A percentile compares a stretch with the other conserved stretches of the same genome.
Evolutionary conservation across 169 alveolate genomes (phyloP).

Genomic region (Toxoplasma gondii): DNA sequence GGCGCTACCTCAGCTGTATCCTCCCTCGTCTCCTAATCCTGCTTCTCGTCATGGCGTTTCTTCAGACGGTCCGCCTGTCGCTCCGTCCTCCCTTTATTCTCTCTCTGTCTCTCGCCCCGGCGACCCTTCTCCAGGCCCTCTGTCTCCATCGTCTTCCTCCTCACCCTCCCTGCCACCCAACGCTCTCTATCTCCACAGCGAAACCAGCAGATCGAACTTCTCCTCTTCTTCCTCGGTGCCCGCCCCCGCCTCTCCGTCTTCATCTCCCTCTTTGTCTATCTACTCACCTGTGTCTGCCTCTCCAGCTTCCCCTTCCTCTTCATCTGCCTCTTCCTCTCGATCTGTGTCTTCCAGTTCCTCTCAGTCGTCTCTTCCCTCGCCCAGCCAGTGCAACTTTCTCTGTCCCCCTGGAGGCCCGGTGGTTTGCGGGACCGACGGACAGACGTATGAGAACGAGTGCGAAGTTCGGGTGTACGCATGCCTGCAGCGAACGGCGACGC

Average conservation of each 20-base stretch:
- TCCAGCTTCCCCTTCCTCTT: not conserved
- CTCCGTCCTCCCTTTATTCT: not conserved
- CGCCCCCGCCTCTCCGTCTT: not conserved
- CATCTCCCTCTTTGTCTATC: not conserved
- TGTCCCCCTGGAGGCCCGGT: slow-evolving; percentile 24
- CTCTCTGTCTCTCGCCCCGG: not conserved
- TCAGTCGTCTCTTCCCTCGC: not conserved
- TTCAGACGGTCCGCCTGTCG: not conserved
- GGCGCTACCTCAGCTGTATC: not conserved
- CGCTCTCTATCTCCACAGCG: not conserved
- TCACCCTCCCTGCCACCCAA: not conserved
- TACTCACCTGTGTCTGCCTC: not conserved
- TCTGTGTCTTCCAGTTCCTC: not conserved
- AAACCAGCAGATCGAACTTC: not conserved
- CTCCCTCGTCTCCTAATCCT: not conserved
- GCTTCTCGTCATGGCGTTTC: not conserved
- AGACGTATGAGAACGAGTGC: slow-evolving; percentile 25
- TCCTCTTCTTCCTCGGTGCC: not conserved
- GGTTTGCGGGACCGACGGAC: slow-evolving; percentile 29
- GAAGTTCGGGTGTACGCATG: slow-evolving; percentile 22
- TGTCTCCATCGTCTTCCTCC: not conserved
- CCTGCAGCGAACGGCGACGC: not conserved
- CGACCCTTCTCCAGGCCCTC: not conserved
- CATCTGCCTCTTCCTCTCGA: not conserved
- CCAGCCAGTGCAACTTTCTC: slow-evolving; percentile 3